Evolutionary conservation across 2,329 filamentous ascomycete genomes (phyloP), one percentile per base, ranked within the genome.

Genomic region (Sphaerulina vaccinii): DNA sequence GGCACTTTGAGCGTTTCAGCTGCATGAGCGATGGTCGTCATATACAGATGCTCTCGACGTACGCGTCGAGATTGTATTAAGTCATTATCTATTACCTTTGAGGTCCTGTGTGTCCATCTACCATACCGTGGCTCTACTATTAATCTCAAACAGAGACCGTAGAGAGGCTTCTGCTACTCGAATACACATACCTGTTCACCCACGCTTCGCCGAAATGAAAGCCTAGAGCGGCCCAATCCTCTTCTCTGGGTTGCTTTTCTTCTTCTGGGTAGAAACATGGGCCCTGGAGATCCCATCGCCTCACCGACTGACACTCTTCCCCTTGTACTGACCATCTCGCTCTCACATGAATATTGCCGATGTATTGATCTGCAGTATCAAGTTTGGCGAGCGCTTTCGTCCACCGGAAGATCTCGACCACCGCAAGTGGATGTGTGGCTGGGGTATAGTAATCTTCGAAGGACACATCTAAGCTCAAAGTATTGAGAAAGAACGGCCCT

Each of bases 401-500:
- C 51, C 53, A 54, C 2, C 50, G 45, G 22, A 59, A 59, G 9
- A 61, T 55, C 37, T 59, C 57, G 19, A 52, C 47, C 1, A 54
- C 45, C 2, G 59, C 54, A 3, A 36, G 36, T 13, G 56, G 39
- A 53, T 59, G 61, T 5, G 59, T 63, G 9, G 47, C 55, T 1
- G 55, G 55, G 8, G 59, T 62, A 32, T 64, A 61, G 33, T 58
- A 24, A 40, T 64, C 61, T 22, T 58, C 52, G 18, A 63, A 63
- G 1, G 47, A 49, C 3, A 63, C 35, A n/a, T 49, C n/a, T 3
- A 64, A 15, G 9, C 23, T 53, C 19, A 64, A 29, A 2, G 35
- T 56, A n/a, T 59, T 43, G 54, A 64, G 54, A 16, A 43, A 55
- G 37, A 55, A 57, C 0, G 54, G 49, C 1, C 49, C 55, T 3